These are phyloP conservation scores for Fusarium sp. DNA, from an alignment of 2,329 filamentous ascomycete species.

Conservation along the genomic window DNA sequence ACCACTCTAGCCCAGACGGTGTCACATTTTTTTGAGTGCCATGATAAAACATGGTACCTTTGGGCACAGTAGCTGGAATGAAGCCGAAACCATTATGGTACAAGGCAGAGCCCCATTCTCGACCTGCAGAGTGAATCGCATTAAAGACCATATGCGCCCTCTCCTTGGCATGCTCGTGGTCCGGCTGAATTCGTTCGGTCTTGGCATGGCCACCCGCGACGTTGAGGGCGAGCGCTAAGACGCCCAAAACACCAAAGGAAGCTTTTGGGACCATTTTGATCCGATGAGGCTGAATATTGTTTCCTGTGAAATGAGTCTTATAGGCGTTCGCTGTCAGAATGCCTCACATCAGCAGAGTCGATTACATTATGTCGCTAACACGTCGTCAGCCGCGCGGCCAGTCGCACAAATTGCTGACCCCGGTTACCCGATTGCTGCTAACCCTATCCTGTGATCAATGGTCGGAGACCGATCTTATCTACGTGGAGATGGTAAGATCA, in stretches of 20 bases:
- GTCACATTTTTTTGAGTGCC: slow-evolving; percentile 60
- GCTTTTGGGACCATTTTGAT: slow-evolving; percentile 30
- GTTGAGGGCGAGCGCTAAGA: slow-evolving; percentile 22
- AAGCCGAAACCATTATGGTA: slow-evolving; percentile 82
- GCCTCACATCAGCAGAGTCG: background rate
- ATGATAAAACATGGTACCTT: slow-evolving; percentile 75
- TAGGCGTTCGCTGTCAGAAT: background rate
- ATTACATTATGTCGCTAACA: background rate
- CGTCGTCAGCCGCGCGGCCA: slow-evolving; percentile 36
- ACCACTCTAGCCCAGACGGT: slow-evolving; percentile 71
- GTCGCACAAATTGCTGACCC: slow-evolving; percentile 8
- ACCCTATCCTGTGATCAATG: slow-evolving; percentile 21
- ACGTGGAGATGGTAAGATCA: slow-evolving; percentile 5
- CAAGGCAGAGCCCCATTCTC: slow-evolving; percentile 78
- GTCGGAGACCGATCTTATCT: slow-evolving; percentile 32
- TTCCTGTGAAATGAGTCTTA: background rate
- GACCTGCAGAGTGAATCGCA: slow-evolving; percentile 75
- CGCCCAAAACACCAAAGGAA: slow-evolving; percentile 8
- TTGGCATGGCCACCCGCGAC: background rate
- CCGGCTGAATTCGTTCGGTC: slow-evolving; percentile 48
- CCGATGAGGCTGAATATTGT: background rate
- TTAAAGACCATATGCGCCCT: slow-evolving; percentile 79
- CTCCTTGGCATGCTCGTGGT: slow-evolving; percentile 51
- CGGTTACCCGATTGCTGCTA: background rate
- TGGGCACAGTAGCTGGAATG: slow-evolving; percentile 73